Base-by-base conservation (phyloP, 2,329 filamentous ascomycete genomes). In the Fusarium sp. region DNA sequence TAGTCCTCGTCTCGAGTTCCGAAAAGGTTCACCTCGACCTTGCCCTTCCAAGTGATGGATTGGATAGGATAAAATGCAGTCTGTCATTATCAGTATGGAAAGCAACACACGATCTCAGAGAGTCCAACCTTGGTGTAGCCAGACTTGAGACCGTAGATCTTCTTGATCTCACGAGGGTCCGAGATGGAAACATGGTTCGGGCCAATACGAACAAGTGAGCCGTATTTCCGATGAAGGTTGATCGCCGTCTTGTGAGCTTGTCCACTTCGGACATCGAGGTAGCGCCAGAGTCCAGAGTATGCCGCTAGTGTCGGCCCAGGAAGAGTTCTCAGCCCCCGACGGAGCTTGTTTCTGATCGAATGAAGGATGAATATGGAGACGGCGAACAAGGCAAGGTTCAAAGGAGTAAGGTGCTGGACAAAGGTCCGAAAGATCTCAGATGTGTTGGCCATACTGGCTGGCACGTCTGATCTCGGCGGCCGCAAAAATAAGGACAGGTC, bases 121-220 rank as follows among this genome's bases (percentile, higher is more conserved):
- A 54, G 50, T 8, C 34, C 2, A 38, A 70, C 67, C 64, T 70
- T 70, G 20, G 65, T 70, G 47, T 70, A 71, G 35, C 69, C 66
- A 4, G 69, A 65, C 29, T 71, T 71, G 22, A 71, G 66, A 6
- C 68, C 61, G n/a, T 71, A 71, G 24, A 71, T 71, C 29, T 62
- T 69, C 37, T 69, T 69, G 6, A 71, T 71, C 29, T 69, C 66
- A 18, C 24, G 47, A 20, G 69, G 66, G 16, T 71, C 69, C 5
- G 69, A 69, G 18, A 71, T 52, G 2, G 69, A 69, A 6, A 71
- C 62, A 40, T 69, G 66, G 22, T 71, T 71, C 7, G 69, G 69
- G 1, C 69, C 69, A 35, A 69, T 37, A 1, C 54, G 54, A 27
- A 57, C 54, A 37, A 57, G 31, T 4, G 34, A 37, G 1, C 54